Evolutionary conservation across 768 basidiomycete genomes (phyloP).

Genomic region (Auriculariales sp.): DNA sequence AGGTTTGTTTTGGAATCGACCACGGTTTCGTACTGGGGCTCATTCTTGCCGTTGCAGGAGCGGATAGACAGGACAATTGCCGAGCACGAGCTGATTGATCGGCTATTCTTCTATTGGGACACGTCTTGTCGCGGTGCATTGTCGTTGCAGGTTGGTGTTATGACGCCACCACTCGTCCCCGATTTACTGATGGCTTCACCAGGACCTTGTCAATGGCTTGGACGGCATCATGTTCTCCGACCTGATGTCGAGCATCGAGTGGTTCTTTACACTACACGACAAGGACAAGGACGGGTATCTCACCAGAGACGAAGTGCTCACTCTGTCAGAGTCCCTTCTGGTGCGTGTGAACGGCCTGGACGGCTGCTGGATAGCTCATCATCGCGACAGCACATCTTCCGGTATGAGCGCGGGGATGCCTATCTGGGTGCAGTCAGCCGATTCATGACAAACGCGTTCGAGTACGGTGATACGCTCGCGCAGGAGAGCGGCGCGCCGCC

Average conservation of each 20-base stretch:
- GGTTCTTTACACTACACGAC: conserved; percentile 94
- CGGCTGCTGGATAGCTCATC: background rate
- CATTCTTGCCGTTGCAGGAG: conserved; percentile 34
- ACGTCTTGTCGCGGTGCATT: conserved; percentile 63
- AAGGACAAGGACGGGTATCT: conserved; percentile 92
- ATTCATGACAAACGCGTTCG: conserved; percentile 97
- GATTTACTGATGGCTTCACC: too few relatives aligned
- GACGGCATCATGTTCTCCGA: conserved; percentile 92
- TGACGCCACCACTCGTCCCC: background rate
- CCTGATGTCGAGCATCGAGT: conserved; percentile 96
- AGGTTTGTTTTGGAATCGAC: conserved; percentile 26
- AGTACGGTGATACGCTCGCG: conserved; percentile 89
- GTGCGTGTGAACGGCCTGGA: too few relatives aligned
- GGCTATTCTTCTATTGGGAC: conserved; percentile 95
- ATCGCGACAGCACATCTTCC: conserved; percentile 84
- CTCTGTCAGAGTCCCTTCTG: conserved; percentile 84
- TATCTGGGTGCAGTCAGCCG: conserved; percentile 93
- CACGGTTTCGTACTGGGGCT: background rate
- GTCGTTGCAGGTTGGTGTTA: conserved; percentile 66
- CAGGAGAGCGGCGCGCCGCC: conserved; percentile 28
- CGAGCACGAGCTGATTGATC: conserved; percentile 90
- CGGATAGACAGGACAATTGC: conserved; percentile 81
- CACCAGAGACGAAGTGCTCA: conserved; percentile 93
- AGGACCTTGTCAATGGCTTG: conserved; percentile 83
- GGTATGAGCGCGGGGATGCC: conserved; percentile 89